A percentile compares a stretch with the other conserved stretches of the same genome.
These are phyloP conservation scores for Aspergillus sp. DNA, from an alignment of 2,329 filamentous ascomycete species.

Conservation along the genomic window DNA sequence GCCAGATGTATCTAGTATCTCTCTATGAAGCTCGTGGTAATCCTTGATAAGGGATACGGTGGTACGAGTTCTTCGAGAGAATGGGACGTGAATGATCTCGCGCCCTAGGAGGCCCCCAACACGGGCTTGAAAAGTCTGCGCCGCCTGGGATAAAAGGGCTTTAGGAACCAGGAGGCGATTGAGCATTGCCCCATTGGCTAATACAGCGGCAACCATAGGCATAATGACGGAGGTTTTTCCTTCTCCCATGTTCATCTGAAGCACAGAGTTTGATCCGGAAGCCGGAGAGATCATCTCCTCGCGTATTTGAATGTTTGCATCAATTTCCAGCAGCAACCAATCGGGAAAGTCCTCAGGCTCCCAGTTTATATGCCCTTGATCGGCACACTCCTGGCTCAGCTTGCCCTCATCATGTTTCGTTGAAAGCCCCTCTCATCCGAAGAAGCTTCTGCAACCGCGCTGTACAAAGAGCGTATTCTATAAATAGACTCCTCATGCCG, in stretches of 20 bases:
- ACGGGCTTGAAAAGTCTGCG: conserved; percentile 58
- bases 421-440: conserved; percentile 45
- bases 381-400: conserved; percentile 50
- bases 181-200: conserved; percentile 58
- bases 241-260: conserved; percentile 72
- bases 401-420: conserved; percentile 35
- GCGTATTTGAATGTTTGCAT: conserved; percentile 66
- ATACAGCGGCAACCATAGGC: conserved; percentile 62
- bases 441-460: conserved; percentile 50
- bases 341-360: conserved; percentile 58
- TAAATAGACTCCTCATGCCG: conserved; percentile 42
- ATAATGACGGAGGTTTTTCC: conserved; percentile 74
- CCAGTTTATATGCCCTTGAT: conserved; percentile 63
- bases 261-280: conserved; percentile 60
- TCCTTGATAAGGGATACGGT: conserved; percentile 30
- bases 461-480: conserved; percentile 47
- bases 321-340: conserved; percentile 70
- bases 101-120: conserved; percentile 62
- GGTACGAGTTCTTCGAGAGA: conserved; percentile 56
- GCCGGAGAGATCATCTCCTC: conserved; percentile 61
- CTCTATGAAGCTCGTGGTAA: conserved; percentile 46
- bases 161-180: conserved; percentile 65
- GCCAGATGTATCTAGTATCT: conserved; percentile 51
- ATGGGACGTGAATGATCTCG: conserved; percentile 62
- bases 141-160: conserved; percentile 65